Conservation (phyloP, 1,284 basidiomycete genomes). For the Ceratobasidium papillatum region DNA sequence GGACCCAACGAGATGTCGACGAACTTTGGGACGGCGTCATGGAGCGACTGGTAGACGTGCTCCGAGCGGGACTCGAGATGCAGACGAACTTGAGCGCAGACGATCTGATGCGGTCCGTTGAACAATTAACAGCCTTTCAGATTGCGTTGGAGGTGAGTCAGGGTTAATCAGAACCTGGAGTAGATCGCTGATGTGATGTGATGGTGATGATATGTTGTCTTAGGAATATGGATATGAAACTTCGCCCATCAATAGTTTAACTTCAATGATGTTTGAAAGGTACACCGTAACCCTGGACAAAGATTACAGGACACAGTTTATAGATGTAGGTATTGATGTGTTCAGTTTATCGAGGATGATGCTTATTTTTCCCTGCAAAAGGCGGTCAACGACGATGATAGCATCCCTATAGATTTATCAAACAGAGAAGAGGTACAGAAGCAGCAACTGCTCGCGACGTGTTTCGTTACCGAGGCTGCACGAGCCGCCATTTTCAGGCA, state of each 20-base stretch:
- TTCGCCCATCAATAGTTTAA: constrained; percentile 81
- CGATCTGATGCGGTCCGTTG: constrained; percentile 18
- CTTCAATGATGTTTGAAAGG: constrained; percentile 89
- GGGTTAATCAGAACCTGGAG: constrained; percentile 23
- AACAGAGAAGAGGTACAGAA: constrained; percentile 54
- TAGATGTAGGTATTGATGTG: constrained; percentile 64
- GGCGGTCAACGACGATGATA: constrained; percentile 91
- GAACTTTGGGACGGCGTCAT: constrained; percentile 96
- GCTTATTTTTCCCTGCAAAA: constrained; percentile 50
- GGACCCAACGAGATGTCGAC: constrained; percentile 90
- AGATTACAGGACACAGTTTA: constrained; percentile 85
- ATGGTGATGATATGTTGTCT: neutral
- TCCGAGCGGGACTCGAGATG: constrained; percentile 74
- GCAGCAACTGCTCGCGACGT: constrained; percentile 21
- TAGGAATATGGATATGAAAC: constrained; percentile 90
- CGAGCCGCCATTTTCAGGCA: constrained; percentile 30
- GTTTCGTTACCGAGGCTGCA: constrained; percentile 32
- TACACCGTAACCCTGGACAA: constrained; percentile 86
- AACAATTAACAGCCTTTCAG: constrained; percentile 33
- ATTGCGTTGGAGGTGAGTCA: constrained; percentile 75
- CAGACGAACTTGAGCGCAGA: constrained; percentile 8
- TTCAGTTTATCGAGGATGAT: neutral
- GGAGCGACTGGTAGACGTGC: constrained; percentile 75
- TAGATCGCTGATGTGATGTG: constrained; percentile 20
- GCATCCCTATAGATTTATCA: constrained; percentile 88